These are phyloP conservation scores for Acarospora socialis DNA, from an alignment of 2,329 filamentous ascomycete species.

Conservation along the genomic window DNA sequence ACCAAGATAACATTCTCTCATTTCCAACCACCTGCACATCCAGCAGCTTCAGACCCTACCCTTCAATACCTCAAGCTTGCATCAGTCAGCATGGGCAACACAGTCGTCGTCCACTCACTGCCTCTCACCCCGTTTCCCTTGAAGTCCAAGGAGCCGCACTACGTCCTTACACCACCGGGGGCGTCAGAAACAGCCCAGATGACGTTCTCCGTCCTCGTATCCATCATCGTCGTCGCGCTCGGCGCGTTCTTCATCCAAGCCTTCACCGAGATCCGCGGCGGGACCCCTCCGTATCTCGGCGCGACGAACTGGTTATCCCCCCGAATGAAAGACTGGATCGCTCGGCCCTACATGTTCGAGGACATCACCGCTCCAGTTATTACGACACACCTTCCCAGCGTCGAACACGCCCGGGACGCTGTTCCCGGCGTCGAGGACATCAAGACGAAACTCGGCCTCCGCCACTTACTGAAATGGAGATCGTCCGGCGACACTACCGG, in stretches of 20 bases:
- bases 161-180: conserved; percentile 50
- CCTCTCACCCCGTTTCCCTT: conserved; percentile 43
- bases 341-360: conserved; percentile 25
- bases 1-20: conserved; percentile 39
- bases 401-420: neutral
- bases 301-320: conserved; percentile 42
- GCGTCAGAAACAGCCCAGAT: conserved; percentile 40
- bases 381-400: neutral
- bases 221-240: conserved; percentile 47
- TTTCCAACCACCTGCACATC: conserved; percentile 36
- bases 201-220: conserved; percentile 40
- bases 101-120: conserved; percentile 64
- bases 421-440: neutral
- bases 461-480: conserved; percentile 13
- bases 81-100: conserved; percentile 67
- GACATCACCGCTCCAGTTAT: conserved; percentile 7
- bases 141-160: no score
- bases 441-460: conserved; percentile 8
- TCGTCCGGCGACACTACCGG: conserved; percentile 12
- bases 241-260: conserved; percentile 48
- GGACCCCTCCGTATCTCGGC: conserved; percentile 42
- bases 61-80: conserved; percentile 60
- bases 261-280: conserved; percentile 46
- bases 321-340: conserved; percentile 29
- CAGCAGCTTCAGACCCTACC: conserved; percentile 33